Conservation (phyloP, 2,329 filamentous ascomycete genomes). For the Pyrenochaeta sp. region DNA sequence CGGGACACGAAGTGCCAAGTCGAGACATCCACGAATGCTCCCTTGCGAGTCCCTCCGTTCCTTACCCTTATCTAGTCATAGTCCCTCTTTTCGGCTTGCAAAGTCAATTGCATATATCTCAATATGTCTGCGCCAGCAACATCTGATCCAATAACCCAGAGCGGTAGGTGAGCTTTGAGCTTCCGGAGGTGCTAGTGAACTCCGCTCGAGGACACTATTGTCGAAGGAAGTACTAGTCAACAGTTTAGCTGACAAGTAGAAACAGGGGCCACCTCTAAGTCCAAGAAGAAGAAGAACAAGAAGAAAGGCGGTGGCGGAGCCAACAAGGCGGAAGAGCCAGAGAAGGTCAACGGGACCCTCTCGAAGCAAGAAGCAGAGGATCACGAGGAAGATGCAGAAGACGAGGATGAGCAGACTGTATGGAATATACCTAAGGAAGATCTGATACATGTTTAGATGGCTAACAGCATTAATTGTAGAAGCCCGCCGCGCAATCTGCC, state of each 20-base stretch:
- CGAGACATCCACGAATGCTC: slow-evolving; percentile 36
- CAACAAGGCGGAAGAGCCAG: slow-evolving; percentile 37
- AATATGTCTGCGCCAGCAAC: slow-evolving; percentile 41
- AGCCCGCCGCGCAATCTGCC: slow-evolving; percentile 27
- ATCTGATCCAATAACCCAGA: slow-evolving; percentile 42
- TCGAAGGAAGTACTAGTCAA: slow-evolving; percentile 2
- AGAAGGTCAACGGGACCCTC: slow-evolving; percentile 36
- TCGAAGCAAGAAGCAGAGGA: slow-evolving; percentile 35
- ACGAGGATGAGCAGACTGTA: slow-evolving; percentile 48
- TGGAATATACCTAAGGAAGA: slow-evolving; percentile 1
- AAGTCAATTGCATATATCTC: slow-evolving; percentile 16
- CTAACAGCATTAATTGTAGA: slow-evolving; percentile 28
- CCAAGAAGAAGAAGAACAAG: slow-evolving; percentile 53
- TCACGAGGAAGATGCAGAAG: slow-evolving; percentile 40
- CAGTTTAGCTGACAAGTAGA: slow-evolving; percentile 25
- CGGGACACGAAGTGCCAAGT: slow-evolving; percentile 50
- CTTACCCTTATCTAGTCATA: slow-evolving; percentile 2
- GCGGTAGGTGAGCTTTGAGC: slow-evolving; percentile 46
- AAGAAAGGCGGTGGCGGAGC: slow-evolving; percentile 41
- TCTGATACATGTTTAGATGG: neutral
- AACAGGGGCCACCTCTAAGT: slow-evolving; percentile 44
- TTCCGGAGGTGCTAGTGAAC: slow-evolving; percentile 19
- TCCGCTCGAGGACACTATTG: slow-evolving; percentile 11
- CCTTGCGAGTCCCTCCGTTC: slow-evolving; percentile 22
- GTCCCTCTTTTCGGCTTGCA: slow-evolving; percentile 13